phyloP scores from a whole-genome alignment of 2,329 filamentous ascomycete species.

The Pseudogymnoascus sp. region DNA sequence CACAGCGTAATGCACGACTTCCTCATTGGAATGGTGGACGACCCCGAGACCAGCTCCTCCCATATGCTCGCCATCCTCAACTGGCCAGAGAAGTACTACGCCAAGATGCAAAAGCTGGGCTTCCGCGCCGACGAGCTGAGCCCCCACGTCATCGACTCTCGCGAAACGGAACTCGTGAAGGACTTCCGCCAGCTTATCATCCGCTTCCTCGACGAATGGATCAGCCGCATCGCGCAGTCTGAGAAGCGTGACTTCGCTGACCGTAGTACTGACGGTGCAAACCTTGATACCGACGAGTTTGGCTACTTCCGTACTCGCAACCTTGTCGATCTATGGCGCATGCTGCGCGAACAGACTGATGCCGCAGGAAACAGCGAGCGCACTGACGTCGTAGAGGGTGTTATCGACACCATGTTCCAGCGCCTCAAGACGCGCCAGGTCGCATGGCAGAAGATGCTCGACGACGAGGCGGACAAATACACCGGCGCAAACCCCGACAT shows the following conservation, averaged over 20 bases:
- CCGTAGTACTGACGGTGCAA: slow-evolving; percentile 63
- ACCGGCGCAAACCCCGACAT: slow-evolving; percentile 50
- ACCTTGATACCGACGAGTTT: slow-evolving; percentile 80
- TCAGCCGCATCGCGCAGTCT: slow-evolving; percentile 79
- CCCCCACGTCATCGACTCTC: slow-evolving; percentile 83
- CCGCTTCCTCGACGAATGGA: slow-evolving; percentile 93
- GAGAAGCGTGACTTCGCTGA: slow-evolving; percentile 77
- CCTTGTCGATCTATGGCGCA: slow-evolving; percentile 90
- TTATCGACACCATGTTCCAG: slow-evolving; percentile 92
- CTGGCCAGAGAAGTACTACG: slow-evolving; percentile 93
- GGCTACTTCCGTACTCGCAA: slow-evolving; percentile 90
- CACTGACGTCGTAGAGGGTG: slow-evolving; percentile 85
- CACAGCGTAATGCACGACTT: slow-evolving; percentile 95
- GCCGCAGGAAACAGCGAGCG: slow-evolving; percentile 80
- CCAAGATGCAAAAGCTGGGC: slow-evolving; percentile 88
- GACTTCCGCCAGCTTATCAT: slow-evolving; percentile 95
- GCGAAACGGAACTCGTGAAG: slow-evolving; percentile 81
- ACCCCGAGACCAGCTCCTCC: slow-evolving; percentile 73
- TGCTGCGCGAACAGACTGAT: slow-evolving; percentile 87
- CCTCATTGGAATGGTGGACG: slow-evolving; percentile 73
- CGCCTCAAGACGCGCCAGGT: slow-evolving; percentile 76
- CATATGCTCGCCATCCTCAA: slow-evolving; percentile 89
- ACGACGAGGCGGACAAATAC: slow-evolving; percentile 74
- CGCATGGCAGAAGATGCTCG: slow-evolving; percentile 79
- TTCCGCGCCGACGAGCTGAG: slow-evolving; percentile 67